These are phyloP conservation scores for Candida silvatica DNA, from an alignment of 805 yeast genomes.

Conservation along the genomic window DNA sequence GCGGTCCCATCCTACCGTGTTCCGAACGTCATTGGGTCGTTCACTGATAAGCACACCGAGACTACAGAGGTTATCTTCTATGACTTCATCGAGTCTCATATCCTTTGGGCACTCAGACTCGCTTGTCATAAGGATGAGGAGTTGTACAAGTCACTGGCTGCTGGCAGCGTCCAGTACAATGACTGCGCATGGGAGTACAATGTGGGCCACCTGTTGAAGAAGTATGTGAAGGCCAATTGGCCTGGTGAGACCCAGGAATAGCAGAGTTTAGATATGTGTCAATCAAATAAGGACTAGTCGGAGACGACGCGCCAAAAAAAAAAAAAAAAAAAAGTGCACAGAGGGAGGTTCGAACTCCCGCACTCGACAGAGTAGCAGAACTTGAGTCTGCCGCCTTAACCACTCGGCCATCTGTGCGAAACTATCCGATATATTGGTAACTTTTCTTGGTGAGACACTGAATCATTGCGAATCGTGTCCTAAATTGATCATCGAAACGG, in stretches of 20 bases:
- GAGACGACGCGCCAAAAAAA: too few relatives aligned
- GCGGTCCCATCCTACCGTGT: conserved; percentile 49
- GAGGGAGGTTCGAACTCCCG: background rate
- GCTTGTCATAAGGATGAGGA: conserved; percentile 11
- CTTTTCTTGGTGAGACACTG: background rate
- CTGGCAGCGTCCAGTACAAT: conserved; percentile 14
- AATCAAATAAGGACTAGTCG: too few relatives aligned
- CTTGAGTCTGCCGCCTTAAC: background rate
- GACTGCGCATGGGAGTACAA: conserved; percentile 29
- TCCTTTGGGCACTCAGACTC: conserved; percentile 16
- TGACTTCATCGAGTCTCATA: conserved; percentile 49
- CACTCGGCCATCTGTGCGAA: background rate
- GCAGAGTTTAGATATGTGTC: too few relatives aligned
- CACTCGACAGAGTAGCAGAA: background rate
- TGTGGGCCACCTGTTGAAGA: conserved; percentile 36
- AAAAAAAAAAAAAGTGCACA: background rate
- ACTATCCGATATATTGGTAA: background rate
- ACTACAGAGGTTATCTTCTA: conserved; percentile 67
- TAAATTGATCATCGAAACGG: background rate
- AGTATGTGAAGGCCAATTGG: conserved; percentile 30
- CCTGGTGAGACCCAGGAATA: too few relatives aligned
- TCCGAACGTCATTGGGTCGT: conserved; percentile 73
- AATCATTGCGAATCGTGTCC: background rate
- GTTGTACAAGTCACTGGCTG: conserved; percentile 10
- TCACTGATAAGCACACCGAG: conserved; percentile 21